Base-by-base conservation (phyloP, 1,284 basidiomycete genomes). In the Cystobasidium sp. region DNA sequence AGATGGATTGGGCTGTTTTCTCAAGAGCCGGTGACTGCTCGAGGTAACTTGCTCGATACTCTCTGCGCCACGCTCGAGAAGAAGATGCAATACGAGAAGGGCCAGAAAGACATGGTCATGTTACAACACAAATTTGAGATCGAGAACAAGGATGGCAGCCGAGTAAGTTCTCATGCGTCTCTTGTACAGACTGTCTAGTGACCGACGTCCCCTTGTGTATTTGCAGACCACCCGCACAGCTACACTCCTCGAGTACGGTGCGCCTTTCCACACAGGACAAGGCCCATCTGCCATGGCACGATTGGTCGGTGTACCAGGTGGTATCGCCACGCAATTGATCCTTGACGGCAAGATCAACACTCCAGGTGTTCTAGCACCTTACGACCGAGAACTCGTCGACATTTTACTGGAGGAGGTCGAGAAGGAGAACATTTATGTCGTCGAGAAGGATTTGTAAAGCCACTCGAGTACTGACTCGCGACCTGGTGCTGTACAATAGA, bases 51-150 rank as follows among this genome's bases (percentile, higher is more conserved):
- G 77, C 88, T 99, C 78, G 94, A 97, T 84, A 95, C 97, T 22
- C 90, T 99, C 77, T 97, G 95, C 81, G 93, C 89, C 1, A 90
- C 88, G 43, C 88, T 99, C 66, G 95, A 99, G 86, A 87, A 86
- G 77, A 88, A 97, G 83, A 97, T 97, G 91, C 88, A 89, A 82
- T 98, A 97, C 84, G 91, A 89, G 77, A 85, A 87, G 61, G 93
- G 93, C 76, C 95, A 98, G 85, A 90, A 94, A 22, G 96, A 99
- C 83, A 88, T 98, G 78, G 93, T 99, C 78, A 93, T 97, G 88
- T 88, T 99, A 68, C 95, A 98, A 85, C 96, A 99, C 88, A 96
- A 95, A 85, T 97, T 97, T 81, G 84, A 92, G 79, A 89, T 97
- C 59, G 88, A 93, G 82, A 91, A 91, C 88, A 85, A 87, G 49